phyloP scores from a whole-genome alignment of 2,329 filamentous ascomycete genomes.

The Passalora sequoiae region DNA sequence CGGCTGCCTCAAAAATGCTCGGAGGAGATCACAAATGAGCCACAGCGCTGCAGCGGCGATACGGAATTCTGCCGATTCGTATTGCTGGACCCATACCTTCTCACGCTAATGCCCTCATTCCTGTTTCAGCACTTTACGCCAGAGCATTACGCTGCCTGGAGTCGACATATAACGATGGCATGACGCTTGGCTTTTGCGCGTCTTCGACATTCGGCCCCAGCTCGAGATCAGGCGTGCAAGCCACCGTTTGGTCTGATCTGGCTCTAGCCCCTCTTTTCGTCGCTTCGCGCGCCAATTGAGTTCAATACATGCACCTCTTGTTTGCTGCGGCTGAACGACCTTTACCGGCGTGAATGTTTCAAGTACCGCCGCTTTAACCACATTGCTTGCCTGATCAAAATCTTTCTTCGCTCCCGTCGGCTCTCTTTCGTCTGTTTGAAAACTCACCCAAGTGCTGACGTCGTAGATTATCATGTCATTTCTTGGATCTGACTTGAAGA shows the following conservation, averaged over 20 bases:
- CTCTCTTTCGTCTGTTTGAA: background rate
- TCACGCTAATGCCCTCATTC: background rate
- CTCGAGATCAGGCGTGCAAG: slow-evolving; percentile 1
- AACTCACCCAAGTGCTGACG: background rate
- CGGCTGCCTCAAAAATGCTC: too few relatives aligned
- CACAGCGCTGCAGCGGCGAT: too few relatives aligned
- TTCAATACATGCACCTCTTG: background rate
- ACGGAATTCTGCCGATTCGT: too few relatives aligned
- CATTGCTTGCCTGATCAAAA: background rate
- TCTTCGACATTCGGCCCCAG: background rate
- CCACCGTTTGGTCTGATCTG: background rate
- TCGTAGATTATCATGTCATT: slow-evolving; percentile 15
- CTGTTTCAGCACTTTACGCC: too few relatives aligned
- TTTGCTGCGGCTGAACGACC: slow-evolving; percentile 6
- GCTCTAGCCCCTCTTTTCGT: background rate
- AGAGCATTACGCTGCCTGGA: too few relatives aligned
- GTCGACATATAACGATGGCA: too few relatives aligned
- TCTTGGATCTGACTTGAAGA: slow-evolving; percentile 38
- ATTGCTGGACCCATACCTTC: background rate
- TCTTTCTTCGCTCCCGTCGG: background rate
- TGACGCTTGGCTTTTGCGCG: background rate
- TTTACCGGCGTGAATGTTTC: slow-evolving; percentile 1
- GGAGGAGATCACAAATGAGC: too few relatives aligned
- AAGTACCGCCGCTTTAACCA: background rate
- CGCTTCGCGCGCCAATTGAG: slow-evolving; percentile 5